These are phyloP conservation scores for Monilinia vaccinii-corymbosi DNA, from an alignment of 2,329 filamentous ascomycete species.

Conservation along the genomic window DNA sequence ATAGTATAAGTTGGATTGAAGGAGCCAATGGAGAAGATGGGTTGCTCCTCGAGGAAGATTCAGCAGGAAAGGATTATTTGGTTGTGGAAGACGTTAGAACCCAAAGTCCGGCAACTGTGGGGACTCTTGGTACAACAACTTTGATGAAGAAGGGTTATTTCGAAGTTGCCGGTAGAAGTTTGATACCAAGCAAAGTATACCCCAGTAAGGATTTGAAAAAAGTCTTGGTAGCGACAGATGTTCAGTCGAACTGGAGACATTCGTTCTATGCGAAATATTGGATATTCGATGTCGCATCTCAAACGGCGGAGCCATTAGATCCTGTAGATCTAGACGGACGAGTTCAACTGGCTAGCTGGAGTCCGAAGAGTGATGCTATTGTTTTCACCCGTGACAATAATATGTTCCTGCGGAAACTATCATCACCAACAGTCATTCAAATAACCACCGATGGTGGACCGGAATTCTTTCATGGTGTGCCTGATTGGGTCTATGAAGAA, in stretches of 20 bases:
- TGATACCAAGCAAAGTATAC: slow-evolving; percentile 53
- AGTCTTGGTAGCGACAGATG: slow-evolving; percentile 70
- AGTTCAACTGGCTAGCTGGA: slow-evolving; percentile 84
- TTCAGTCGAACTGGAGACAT: slow-evolving; percentile 76
- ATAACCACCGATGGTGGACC: slow-evolving; percentile 82
- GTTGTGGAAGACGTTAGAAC: slow-evolving; percentile 78
- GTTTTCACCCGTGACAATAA: slow-evolving; percentile 92
- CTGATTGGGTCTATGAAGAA: slow-evolving; percentile 92
- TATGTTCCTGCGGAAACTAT: slow-evolving; percentile 66
- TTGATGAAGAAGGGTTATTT: slow-evolving; percentile 67
- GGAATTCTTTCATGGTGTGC: slow-evolving; percentile 89
- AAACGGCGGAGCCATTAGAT: slow-evolving; percentile 69
- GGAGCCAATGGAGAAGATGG: slow-evolving; percentile 74
- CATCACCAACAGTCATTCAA: slow-evolving; percentile 35
- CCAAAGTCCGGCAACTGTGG: slow-evolving; percentile 35
- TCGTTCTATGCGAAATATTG: slow-evolving; percentile 83
- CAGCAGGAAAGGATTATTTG: slow-evolving; percentile 59
- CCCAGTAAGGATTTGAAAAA: slow-evolving; percentile 80
- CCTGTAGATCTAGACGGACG: slow-evolving; percentile 53
- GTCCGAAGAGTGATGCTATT: slow-evolving; percentile 74
- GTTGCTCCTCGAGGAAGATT: slow-evolving; percentile 63
- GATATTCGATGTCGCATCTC: slow-evolving; percentile 80
- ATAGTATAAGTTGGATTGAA: slow-evolving; percentile 68
- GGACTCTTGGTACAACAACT: slow-evolving; percentile 46
- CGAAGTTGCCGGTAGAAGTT: slow-evolving; percentile 42